phyloP scores from a whole-genome alignment of 208 protist genomes.

The Leishmania mexicana region DNA sequence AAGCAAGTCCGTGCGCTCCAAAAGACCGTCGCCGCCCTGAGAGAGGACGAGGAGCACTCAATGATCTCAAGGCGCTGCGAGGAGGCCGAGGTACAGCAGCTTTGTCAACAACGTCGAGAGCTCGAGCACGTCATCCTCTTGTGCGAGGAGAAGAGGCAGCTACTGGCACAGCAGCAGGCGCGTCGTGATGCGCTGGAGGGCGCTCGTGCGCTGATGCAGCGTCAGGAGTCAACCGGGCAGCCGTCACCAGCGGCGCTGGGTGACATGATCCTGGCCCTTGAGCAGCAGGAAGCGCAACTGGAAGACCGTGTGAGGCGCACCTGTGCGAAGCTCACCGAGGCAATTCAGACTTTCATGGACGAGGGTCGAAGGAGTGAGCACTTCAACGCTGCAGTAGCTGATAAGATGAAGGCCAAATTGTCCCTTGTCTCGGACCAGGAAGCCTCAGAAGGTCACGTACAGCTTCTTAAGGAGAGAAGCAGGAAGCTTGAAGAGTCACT shows the following conservation, averaged over 20 bases:
- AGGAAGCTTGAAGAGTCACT: conserved; percentile 24
- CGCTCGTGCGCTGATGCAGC: conserved; percentile 19
- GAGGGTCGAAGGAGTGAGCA: conserved; percentile 41
- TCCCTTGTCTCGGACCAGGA: conserved; percentile 17
- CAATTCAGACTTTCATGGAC: conserved; percentile 39
- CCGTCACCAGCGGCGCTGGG: conserved; percentile 34
- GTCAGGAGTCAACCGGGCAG: conserved; percentile 14
- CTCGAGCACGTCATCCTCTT: conserved; percentile 20
- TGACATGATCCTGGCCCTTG: conserved; percentile 25
- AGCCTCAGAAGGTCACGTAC: conserved; percentile 14
- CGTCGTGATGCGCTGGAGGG: conserved; percentile 31
- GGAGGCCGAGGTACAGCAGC: conserved; percentile 25
- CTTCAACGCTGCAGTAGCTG: conserved; percentile 28
- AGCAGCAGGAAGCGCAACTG: conserved; percentile 32
- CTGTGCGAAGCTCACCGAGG: conserved; percentile 21
- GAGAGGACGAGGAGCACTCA: conserved; percentile 8
- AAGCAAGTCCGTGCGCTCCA: conserved; percentile 16
- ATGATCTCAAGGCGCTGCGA: neutral
- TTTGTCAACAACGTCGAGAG: conserved; percentile 24
- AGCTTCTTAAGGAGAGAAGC: conserved; percentile 28
- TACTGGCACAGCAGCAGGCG: conserved; percentile 29
- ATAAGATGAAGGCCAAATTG: conserved; percentile 11
- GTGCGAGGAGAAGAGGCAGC: conserved; percentile 29
- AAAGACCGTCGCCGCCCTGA: conserved; percentile 8
- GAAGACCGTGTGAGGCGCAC: conserved; percentile 47